Conservation (phyloP, 2,329 filamentous ascomycete species). For the Pleoardoris graminearum region DNA sequence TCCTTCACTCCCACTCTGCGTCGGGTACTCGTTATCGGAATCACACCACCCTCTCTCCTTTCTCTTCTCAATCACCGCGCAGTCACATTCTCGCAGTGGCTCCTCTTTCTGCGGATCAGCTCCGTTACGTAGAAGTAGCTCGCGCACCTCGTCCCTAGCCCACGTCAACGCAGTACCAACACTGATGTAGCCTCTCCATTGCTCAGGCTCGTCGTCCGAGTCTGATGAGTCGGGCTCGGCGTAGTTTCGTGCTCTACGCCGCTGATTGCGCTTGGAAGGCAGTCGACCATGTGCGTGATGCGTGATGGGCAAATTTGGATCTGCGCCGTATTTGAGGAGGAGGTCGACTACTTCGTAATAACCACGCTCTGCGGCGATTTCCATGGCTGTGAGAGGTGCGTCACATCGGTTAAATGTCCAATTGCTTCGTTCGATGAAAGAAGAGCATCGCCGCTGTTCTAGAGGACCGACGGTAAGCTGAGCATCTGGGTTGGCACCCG, state of each 20-base stretch:
- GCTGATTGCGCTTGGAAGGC: neutral
- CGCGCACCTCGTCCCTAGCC: constrained; percentile 1
- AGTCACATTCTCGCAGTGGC: constrained; percentile 2
- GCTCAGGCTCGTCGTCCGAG: neutral
- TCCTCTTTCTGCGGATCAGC: constrained; percentile 2
- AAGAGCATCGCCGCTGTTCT: neutral
- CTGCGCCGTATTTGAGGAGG: constrained; percentile 1
- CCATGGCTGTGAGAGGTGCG: neutral
- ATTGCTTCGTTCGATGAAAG: neutral
- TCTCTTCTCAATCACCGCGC: neutral
- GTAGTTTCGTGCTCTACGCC: neutral
- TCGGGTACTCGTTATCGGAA: neutral
- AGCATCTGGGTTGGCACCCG: constrained; percentile 1
- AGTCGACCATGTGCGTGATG: constrained; percentile 6
- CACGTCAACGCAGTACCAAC: constrained; percentile 1
- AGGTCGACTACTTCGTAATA: constrained; percentile 1
- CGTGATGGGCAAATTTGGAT: neutral
- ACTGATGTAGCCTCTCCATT: constrained; percentile 7
- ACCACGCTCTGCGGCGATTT: neutral
- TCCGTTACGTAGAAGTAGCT: neutral
- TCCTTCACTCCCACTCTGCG: neutral
- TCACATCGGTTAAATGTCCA: neutral
- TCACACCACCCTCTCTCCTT: constrained; percentile 1
- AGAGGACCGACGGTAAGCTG: neutral
- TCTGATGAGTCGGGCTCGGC: neutral